Evolutionary conservation across 1,284 basidiomycete genomes (phyloP).

Genomic region (Exobasidium rhododendri): DNA sequence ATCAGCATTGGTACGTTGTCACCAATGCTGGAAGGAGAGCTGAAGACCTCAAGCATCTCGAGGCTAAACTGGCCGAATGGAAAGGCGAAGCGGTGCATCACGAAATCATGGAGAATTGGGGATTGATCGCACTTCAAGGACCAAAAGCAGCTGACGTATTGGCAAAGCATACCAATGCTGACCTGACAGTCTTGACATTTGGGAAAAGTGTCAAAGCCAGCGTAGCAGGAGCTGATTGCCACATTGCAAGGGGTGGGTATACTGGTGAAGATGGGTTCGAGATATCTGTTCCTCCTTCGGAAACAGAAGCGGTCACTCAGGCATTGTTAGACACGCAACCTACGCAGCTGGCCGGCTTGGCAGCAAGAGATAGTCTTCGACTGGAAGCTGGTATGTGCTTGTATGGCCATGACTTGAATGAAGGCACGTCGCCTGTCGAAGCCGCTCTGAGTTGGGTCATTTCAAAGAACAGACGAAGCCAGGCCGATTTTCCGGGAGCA

Average conservation of each 20-base stretch:
- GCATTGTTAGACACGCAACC: slow-evolving; percentile 64
- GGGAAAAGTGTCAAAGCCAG: slow-evolving; percentile 56
- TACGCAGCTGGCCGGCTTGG: slow-evolving; percentile 83
- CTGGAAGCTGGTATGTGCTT: slow-evolving; percentile 98
- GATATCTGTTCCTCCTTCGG: slow-evolving; percentile 81
- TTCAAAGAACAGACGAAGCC: slow-evolving; percentile 74
- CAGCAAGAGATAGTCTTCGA: slow-evolving; percentile 85
- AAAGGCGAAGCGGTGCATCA: slow-evolving; percentile 69
- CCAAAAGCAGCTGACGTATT: slow-evolving; percentile 76
- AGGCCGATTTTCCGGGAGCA: slow-evolving; percentile 74
- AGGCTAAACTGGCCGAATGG: slow-evolving; percentile 61
- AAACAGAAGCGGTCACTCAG: slow-evolving; percentile 70
- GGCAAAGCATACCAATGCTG: slow-evolving; percentile 65
- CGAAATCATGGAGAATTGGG: slow-evolving; percentile 79
- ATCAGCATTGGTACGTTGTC: slow-evolving; percentile 83
- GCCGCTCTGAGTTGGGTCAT: slow-evolving; percentile 90
- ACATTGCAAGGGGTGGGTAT: slow-evolving; percentile 94
- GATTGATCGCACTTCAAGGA: slow-evolving; percentile 81
- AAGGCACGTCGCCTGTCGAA: slow-evolving; percentile 75
- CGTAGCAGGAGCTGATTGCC: slow-evolving; percentile 66
- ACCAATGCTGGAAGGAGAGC: slow-evolving; percentile 88
- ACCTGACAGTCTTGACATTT: slow-evolving; percentile 60
- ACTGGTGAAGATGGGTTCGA: slow-evolving; percentile 99
- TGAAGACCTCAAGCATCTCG: slow-evolving; percentile 77
- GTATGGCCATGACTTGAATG: slow-evolving; percentile 89